A percentile compares a stretch with the other conserved stretches of the same genome.
These are phyloP conservation scores for Phytophthora quininea DNA, from an alignment of 352 stramenopile species.

Conservation along the genomic window DNA sequence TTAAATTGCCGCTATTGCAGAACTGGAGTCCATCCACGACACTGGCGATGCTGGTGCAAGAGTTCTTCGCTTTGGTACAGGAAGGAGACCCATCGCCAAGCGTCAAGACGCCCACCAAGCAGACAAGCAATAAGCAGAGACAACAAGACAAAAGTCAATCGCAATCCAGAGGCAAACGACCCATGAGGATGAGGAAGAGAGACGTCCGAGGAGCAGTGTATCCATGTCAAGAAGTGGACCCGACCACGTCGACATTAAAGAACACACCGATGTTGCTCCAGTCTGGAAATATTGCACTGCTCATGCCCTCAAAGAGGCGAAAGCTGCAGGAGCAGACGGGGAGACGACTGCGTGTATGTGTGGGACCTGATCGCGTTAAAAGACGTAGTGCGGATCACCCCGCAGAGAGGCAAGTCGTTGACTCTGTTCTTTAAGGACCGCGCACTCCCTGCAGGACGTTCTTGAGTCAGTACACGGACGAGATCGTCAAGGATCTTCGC, in stretches of 20 bases:
- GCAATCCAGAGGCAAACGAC: conserved; percentile 30
- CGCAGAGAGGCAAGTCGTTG: conserved; percentile 74
- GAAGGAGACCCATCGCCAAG: conserved; percentile 44
- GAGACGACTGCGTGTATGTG: conserved; percentile 65
- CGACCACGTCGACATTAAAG: conserved; percentile 57
- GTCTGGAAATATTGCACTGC: conserved; percentile 65
- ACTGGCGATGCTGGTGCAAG: conserved; percentile 69
- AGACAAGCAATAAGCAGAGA: conserved; percentile 7
- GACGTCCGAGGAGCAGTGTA: conserved; percentile 76
- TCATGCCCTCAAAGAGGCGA: conserved; percentile 35
- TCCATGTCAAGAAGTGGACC: conserved; percentile 72
- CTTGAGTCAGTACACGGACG: conserved; percentile 71
- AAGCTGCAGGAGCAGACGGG: conserved; percentile 5
- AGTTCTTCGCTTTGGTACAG: conserved; percentile 72
- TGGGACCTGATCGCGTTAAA: conserved; percentile 66
- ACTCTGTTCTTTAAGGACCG: conserved; percentile 84
- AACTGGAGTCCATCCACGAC: conserved; percentile 83
- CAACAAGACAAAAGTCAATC: conserved; percentile 1
- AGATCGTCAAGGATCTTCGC: conserved; percentile 67
- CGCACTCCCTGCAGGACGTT: conserved; percentile 69
- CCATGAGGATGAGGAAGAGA: conserved; percentile 71
- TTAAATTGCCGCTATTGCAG: conserved; percentile 59
- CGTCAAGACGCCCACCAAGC: conserved; percentile 22
- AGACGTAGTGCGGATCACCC: conserved; percentile 77
- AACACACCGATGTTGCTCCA: conserved; percentile 73